phyloP scores from a whole-genome alignment of 176 grass and related monocot species.

The Oryza meridionalis region DNA sequence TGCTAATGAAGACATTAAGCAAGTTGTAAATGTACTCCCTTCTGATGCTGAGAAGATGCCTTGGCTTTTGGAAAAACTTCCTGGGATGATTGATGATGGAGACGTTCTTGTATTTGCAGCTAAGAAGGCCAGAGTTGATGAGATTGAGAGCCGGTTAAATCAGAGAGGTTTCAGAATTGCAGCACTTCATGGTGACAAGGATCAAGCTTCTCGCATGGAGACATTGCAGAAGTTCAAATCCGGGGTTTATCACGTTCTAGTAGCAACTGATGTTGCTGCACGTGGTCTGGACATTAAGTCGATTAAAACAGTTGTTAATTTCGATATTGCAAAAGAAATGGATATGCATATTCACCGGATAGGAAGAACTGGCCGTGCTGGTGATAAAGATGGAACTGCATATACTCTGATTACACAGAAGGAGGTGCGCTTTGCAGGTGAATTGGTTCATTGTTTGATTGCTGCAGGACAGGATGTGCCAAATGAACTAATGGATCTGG shows the following conservation, averaged over 20 bases:
- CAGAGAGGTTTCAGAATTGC: conserved; percentile 87
- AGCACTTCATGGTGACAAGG: conserved; percentile 96
- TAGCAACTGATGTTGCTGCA: conserved; percentile 98
- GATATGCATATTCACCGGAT: conserved; percentile 99
- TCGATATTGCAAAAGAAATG: conserved; percentile 95
- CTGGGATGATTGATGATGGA: conserved; percentile 92
- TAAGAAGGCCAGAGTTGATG: conserved; percentile 90
- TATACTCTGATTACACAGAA: conserved; percentile 91
- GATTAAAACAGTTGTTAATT: conserved; percentile 98
- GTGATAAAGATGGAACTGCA: conserved; percentile 97
- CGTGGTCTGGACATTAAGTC: conserved; percentile 98
- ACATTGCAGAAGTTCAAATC: conserved; percentile 93
- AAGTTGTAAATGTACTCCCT: conserved; percentile 91
- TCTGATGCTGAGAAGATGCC: conserved; percentile 96
- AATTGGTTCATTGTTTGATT: conserved; percentile 90
- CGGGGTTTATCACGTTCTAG: conserved; percentile 89
- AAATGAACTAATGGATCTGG: conserved; percentile 87
- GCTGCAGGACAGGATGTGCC: conserved; percentile 86
- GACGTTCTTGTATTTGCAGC: conserved; percentile 94
- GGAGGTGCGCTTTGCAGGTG: conserved; percentile 89
- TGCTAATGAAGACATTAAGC: conserved; percentile 98
- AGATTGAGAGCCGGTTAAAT: conserved; percentile 82
- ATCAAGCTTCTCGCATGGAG: conserved; percentile 95
- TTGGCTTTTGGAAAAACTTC: conserved; percentile 85
- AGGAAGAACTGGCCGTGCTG: conserved; percentile 91